Evolutionary conservation across 805 yeast species (phyloP).

Genomic region (Barnettozyma botsteinii): DNA sequence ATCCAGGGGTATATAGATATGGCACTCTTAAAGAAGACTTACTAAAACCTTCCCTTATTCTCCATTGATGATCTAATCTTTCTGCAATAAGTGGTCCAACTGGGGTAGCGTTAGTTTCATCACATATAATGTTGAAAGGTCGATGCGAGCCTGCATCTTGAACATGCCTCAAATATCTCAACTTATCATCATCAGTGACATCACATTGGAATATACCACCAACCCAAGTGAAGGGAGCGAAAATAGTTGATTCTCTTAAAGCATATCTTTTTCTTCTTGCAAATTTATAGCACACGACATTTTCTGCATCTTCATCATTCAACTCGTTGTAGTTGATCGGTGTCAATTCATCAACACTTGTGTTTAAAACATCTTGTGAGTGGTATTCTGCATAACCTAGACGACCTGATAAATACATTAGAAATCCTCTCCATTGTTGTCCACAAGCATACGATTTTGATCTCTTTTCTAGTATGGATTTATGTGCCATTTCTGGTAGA

Average conservation of each 20-base stretch:
- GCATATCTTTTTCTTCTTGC: conserved; percentile 55
- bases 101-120: conserved; percentile 34
- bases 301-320: conserved; percentile 14
- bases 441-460: conserved; percentile 1
- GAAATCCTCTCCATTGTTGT: conserved; percentile 3
- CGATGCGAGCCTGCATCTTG: conserved; percentile 6
- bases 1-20: conserved; percentile 44
- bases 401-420: conserved; percentile 2
- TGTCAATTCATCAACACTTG: conserved; percentile 13
- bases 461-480: not conserved
- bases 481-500: not conserved
- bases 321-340: conserved; percentile 11
- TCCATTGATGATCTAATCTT: conserved; percentile 42
- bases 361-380: conserved; percentile 6
- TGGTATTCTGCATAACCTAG: conserved; percentile 17
- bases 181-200: conserved; percentile 27
- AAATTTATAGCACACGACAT: conserved; percentile 46
- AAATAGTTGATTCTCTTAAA: conserved; percentile 37
- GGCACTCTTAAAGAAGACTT: conserved; percentile 42
- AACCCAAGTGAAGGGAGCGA: conserved; percentile 51
- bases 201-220: conserved; percentile 60
- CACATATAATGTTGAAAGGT: conserved; percentile 31
- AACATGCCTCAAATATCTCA: conserved; percentile 18
- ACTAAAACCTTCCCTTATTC: conserved; percentile 28
- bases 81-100: conserved; percentile 57